Evolutionary conservation across 306 rosid species (phyloP).

Genomic region (Vicia villosa): DNA sequence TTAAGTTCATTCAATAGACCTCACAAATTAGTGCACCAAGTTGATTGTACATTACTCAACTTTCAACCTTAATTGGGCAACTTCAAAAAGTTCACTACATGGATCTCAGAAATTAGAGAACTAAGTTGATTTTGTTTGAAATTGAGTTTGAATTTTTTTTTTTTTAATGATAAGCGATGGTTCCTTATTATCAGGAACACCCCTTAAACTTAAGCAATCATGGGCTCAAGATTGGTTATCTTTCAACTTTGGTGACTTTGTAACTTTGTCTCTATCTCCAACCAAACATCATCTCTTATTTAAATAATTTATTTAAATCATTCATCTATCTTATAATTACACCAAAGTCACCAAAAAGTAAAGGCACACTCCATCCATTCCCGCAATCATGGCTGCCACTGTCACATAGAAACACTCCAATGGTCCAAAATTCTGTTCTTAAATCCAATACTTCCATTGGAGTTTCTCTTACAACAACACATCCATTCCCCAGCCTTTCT

Average conservation of each 20-base stretch:
- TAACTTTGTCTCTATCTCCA: too few relatives aligned
- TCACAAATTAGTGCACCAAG: not conserved
- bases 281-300: too few relatives aligned
- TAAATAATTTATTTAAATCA: too few relatives aligned
- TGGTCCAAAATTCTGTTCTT: not conserved
- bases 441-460: not conserved
- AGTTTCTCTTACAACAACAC: conserved; percentile 1
- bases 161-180: not conserved
- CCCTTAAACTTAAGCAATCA: not conserved
- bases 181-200: not conserved
- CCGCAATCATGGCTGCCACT: not conserved
- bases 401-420: not conserved
- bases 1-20: not conserved
- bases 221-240: too few relatives aligned
- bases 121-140: not conserved
- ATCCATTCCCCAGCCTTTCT: conserved; percentile 15
- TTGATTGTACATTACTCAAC: not conserved
- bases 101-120: not conserved
- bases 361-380: too few relatives aligned
- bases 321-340: too few relatives aligned
- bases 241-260: too few relatives aligned
- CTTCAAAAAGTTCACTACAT: not conserved
- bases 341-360: too few relatives aligned
- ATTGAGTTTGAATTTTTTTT: not conserved
- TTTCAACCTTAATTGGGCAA: not conserved